Evolutionary conservation across 306 rosid genomes (phyloP).

Genomic region (Prinsepia uniflora): DNA sequence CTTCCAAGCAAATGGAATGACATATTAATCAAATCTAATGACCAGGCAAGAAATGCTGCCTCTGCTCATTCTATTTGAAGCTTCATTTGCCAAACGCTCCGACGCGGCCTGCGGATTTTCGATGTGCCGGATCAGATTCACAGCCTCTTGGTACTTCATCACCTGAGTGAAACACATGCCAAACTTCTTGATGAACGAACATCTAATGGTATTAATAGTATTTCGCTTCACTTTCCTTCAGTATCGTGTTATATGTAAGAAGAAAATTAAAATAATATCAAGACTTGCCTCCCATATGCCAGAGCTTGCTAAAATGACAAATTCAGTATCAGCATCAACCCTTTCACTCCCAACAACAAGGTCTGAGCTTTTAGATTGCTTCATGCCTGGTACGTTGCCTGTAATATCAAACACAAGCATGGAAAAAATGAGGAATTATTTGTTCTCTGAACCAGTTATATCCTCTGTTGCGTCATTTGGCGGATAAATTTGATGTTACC

Average conservation of each 20-base stretch:
- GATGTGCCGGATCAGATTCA: constrained; percentile 64
- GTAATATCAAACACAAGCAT: constrained; percentile 3
- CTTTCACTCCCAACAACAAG: constrained; percentile 47
- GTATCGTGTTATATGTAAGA: too few relatives aligned
- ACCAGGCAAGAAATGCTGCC: constrained; percentile 71
- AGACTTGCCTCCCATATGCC: constrained; percentile 87
- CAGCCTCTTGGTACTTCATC: constrained; percentile 87
- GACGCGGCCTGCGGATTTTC: constrained; percentile 84
- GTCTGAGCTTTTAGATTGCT: constrained; percentile 41
- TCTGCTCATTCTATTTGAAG: constrained; percentile 69
- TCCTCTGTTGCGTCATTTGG: not conserved
- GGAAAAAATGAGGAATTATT: not conserved
- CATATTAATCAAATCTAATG: constrained; percentile 63
- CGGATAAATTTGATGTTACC: not conserved
- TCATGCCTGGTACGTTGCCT: constrained; percentile 22
- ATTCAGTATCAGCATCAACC: constrained; percentile 53
- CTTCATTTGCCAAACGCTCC: constrained; percentile 75
- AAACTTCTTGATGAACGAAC: not conserved
- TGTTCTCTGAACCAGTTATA: not conserved
- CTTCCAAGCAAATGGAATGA: not conserved
- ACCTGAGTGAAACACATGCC: constrained; percentile 36
- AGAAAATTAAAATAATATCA: not conserved
- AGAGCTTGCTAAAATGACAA: constrained; percentile 67
- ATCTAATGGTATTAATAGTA: too few relatives aligned
- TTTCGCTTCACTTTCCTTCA: too few relatives aligned